phyloP scores from a whole-genome alignment of 148 eudicot species.

The Amaranthus palmeri region DNA sequence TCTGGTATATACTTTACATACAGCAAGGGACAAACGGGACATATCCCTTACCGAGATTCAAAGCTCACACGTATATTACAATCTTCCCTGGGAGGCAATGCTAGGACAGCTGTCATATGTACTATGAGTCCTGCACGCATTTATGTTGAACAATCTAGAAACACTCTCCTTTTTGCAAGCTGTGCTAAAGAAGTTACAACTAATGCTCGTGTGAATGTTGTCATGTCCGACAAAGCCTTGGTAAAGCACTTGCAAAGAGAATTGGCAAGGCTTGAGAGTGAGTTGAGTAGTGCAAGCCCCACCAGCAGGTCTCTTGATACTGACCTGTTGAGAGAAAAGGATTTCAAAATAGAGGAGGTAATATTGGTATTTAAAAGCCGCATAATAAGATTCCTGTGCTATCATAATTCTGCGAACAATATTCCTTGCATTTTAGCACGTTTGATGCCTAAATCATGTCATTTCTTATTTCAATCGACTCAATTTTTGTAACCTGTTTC shows the following conservation, averaged over 20 bases:
- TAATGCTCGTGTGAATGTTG: constrained; percentile 74
- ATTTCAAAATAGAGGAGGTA: constrained; percentile 82
- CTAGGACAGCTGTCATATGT: constrained; percentile 91
- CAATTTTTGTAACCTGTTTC: no score
- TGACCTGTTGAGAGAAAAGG: constrained; percentile 60
- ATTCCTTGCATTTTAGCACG: not conserved
- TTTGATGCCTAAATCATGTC: not conserved
- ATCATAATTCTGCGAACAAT: not conserved
- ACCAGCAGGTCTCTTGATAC: constrained; percentile 28
- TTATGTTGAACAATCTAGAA: constrained; percentile 95
- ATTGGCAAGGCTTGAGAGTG: constrained; percentile 73
- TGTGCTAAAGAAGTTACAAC: constrained; percentile 97
- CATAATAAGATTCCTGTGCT: no score
- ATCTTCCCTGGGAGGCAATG: constrained; percentile 91
- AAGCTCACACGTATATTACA: constrained; percentile 94
- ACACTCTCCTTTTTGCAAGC: constrained; percentile 91
- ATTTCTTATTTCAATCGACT: no score
- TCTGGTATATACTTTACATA: constrained; percentile 15
- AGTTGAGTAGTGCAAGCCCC: constrained; percentile 51
- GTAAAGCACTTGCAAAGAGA: constrained; percentile 90
- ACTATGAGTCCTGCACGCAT: constrained; percentile 94
- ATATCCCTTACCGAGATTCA: constrained; percentile 92
- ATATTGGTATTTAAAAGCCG: not conserved
- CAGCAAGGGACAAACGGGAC: constrained; percentile 91
- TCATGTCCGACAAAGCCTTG: constrained; percentile 89